Conservation (phyloP, 1,284 basidiomycete species). For the Ustilago lituana region DNA sequence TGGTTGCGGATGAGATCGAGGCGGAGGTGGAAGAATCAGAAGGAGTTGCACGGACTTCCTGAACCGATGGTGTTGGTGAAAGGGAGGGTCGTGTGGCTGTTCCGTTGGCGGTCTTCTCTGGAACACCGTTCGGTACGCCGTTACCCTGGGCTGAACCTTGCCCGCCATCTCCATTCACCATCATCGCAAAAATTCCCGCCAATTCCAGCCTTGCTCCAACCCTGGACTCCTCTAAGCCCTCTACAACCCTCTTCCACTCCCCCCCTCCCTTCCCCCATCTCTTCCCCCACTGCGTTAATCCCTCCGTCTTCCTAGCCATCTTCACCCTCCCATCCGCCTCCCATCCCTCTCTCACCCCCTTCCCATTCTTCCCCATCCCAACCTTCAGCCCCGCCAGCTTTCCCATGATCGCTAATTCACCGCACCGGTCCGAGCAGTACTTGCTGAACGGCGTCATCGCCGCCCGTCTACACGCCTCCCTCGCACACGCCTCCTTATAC, state of each 20-base stretch:
- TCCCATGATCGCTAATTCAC: conserved; percentile 31
- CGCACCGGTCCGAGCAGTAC: conserved; percentile 60
- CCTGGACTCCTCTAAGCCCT: no score
- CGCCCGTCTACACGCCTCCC: conserved; percentile 37
- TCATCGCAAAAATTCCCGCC: conserved; percentile 5
- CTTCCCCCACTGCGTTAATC: conserved; percentile 3
- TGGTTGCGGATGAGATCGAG: conserved; percentile 8
- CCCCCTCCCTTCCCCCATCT: neutral
- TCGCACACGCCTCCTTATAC: conserved; percentile 46
- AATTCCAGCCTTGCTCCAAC: conserved; percentile 4
- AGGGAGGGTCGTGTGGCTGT: neutral
- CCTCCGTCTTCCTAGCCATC: conserved; percentile 18
- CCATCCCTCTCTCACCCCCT: conserved; percentile 1
- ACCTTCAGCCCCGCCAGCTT: conserved; percentile 25
- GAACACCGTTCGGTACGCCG: neutral
- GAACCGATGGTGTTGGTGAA: neutral
- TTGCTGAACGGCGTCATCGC: conserved; percentile 51
- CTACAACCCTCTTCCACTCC: conserved; percentile 6
- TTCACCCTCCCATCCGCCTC: conserved; percentile 19
- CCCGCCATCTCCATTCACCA: neutral
- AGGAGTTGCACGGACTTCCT: no score
- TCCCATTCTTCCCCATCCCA: conserved; percentile 13
- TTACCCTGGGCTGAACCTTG: neutral
- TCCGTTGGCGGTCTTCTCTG: neutral
- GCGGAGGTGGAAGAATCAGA: neutral